Evolutionary conservation across 139 green algal genomes (phyloP).

Genomic region (Yamagishiella unicocca): DNA sequence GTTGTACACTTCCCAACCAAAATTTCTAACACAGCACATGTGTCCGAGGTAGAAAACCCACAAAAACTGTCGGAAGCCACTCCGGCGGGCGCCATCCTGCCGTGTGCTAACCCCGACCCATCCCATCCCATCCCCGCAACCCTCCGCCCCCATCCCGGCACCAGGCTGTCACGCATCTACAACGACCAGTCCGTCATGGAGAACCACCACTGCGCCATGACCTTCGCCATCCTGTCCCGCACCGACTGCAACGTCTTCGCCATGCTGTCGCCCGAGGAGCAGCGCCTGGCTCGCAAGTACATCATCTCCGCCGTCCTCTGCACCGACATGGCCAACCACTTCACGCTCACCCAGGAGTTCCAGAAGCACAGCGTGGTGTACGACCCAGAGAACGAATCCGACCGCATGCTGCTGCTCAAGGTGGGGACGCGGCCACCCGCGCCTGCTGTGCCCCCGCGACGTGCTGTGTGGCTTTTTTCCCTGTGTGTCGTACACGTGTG

Average conservation of each 20-base stretch:
- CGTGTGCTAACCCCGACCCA: no score
- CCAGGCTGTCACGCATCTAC: conserved; percentile 67
- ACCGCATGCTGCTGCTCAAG: conserved; percentile 69
- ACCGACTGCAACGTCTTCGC: conserved; percentile 61
- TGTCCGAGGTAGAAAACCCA: no score
- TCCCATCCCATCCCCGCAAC: no score
- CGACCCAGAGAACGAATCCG: conserved; percentile 61
- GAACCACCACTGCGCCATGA: conserved; percentile 84
- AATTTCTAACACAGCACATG: no score
- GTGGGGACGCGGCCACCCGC: conserved; percentile 1
- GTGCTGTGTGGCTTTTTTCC: neutral
- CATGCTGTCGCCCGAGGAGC: conserved; percentile 26
- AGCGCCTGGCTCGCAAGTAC: conserved; percentile 54
- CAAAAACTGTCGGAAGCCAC: no score
- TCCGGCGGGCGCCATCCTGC: no score
- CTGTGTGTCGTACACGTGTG: no score
- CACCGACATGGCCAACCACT: conserved; percentile 83
- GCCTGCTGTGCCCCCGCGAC: no score
- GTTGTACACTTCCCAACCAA: neutral
- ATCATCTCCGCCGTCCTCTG: conserved; percentile 71
- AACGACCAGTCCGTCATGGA: conserved; percentile 79
- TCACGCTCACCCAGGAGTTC: conserved; percentile 65
- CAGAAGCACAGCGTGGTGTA: conserved; percentile 51
- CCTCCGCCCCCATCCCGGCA: neutral
- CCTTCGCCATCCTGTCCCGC: conserved; percentile 71